Evolutionary conservation across 169 alveolate genomes (phyloP), one percentile per base, ranked within the genome.

Genomic region (Plasmodium blacklocki): DNA sequence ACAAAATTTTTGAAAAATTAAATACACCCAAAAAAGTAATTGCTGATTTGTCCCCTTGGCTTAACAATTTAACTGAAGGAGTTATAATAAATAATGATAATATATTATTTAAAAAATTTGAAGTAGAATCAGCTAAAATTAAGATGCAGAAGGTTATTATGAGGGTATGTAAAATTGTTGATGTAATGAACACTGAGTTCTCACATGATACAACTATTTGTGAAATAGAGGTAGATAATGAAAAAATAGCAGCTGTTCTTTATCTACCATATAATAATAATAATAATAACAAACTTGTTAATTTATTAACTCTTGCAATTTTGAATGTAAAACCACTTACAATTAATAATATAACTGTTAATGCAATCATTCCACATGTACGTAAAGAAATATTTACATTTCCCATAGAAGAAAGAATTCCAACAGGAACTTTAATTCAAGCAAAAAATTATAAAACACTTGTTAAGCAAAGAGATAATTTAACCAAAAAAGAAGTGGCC

Each of bases 1-100:
- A 87, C 0, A 92, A 78, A 52, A 92, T 96, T 15, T 96, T 96
- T 88, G 39, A 85, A 60, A 93, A 93, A 87, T 88, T 96, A 63
- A 93, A 94, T 26, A 93, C 97, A 4, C 94, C 88, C 21, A 91
- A 83, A 72, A 70, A 54, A 47, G 63, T 71, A 26, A 88, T 94
- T 12, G 93, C 88, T 15, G 91, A 89, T 43, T 75, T 94, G 47
- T 62, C 91, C 18, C 87, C 91, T 21, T 85, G 91, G 76, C 75
- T 88, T 56, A 92, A 94, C 76, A 94, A 94, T 71, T 74, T 94
- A 9, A 59, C 71, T 49, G 92, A 86, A 60, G 92, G 92, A 19
- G 76, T 60, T 8, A 7, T 60, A 0, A 73, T 86, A 15, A 66
- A 86, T 45, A 86, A 86, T 29, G 88, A 86, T n/a, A 4, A 67